phyloP scores from a whole-genome alignment of 1,284 basidiomycete species.

The Ustilago trichophora region DNA sequence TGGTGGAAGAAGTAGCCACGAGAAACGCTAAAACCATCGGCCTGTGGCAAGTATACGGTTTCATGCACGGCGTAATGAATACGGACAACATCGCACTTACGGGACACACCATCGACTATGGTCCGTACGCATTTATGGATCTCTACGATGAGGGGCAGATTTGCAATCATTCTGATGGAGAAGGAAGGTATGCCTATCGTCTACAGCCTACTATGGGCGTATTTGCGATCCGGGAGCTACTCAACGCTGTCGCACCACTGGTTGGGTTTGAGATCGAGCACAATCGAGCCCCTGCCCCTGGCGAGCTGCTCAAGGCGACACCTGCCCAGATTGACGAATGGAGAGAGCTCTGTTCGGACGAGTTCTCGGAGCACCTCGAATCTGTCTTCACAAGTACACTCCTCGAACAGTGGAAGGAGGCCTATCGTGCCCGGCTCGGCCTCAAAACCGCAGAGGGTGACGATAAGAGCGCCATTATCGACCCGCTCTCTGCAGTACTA shows the following conservation, averaged over 20 bases:
- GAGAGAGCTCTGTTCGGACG: constrained; percentile 41
- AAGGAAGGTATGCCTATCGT: constrained; percentile 84
- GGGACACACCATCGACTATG: constrained; percentile 84
- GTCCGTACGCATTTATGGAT: constrained; percentile 89
- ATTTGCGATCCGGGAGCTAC: constrained; percentile 41
- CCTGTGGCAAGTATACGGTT: constrained; percentile 78
- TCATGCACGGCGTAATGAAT: constrained; percentile 79
- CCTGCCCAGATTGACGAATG: constrained; percentile 43
- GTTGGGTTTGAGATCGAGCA: constrained; percentile 52
- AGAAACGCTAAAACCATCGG: constrained; percentile 91
- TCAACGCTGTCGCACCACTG: constrained; percentile 37
- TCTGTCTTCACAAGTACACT: constrained; percentile 41
- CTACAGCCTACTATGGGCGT: constrained; percentile 69
- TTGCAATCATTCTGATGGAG: constrained; percentile 90
- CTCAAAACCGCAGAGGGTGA: constrained; percentile 19
- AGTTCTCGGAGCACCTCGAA: constrained; percentile 42
- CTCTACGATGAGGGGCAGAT: constrained; percentile 77
- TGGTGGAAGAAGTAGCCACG: constrained; percentile 70
- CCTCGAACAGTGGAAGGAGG: constrained; percentile 52
- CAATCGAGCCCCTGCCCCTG: constrained; percentile 63
- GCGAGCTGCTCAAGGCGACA: constrained; percentile 40
- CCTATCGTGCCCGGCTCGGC: constrained; percentile 50
- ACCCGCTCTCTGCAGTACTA: constrained; percentile 30
- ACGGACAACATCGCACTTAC: constrained; percentile 82
- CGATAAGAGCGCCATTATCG: constrained; percentile 37